A percentile compares a stretch with the other conserved stretches of the same genome.
These are phyloP conservation scores for Babesia ovis DNA, from an alignment of 169 alveolate species.

Conservation along the genomic window DNA sequence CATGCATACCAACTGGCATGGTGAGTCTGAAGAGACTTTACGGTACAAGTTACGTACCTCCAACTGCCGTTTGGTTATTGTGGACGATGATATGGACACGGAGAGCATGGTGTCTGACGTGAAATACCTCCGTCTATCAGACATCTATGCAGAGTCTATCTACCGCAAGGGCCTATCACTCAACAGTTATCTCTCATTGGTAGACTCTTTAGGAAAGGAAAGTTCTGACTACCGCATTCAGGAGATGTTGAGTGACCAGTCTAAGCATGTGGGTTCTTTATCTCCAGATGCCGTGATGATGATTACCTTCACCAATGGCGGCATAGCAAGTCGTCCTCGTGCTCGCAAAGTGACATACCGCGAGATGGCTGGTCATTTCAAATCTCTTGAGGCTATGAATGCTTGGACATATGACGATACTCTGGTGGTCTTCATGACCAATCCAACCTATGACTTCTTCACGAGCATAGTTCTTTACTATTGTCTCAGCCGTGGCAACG, in stretches of 20 bases:
- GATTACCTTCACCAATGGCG: conserved; percentile 64
- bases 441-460: conserved; percentile 66
- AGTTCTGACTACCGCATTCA: conserved; percentile 61
- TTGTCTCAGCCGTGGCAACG: conserved; percentile 58
- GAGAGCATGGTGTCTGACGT: conserved; percentile 65
- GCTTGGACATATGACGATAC: conserved; percentile 53
- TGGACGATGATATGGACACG: conserved; percentile 61
- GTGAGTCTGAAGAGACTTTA: conserved; percentile 48
- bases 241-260: conserved; percentile 57
- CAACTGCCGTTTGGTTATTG: conserved; percentile 62
- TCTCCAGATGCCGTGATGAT: conserved; percentile 45
- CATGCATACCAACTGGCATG: conserved; percentile 66
- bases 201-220: conserved; percentile 65
- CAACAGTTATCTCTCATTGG: conserved; percentile 50
- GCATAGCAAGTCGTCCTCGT: conserved; percentile 14
- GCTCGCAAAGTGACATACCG: conserved; percentile 59
- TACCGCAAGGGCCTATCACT: conserved; percentile 57
- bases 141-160: conserved; percentile 53
- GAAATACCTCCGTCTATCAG: conserved; percentile 58
- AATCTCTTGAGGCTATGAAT: conserved; percentile 47
- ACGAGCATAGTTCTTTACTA: conserved; percentile 56
- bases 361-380: conserved; percentile 47
- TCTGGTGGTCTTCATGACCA: conserved; percentile 59
- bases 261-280: conserved; percentile 34
- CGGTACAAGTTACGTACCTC: conserved; percentile 55